Base-by-base conservation (phyloP, 176 grass and related monocot species). In the Pontederia crassipes region DNA sequence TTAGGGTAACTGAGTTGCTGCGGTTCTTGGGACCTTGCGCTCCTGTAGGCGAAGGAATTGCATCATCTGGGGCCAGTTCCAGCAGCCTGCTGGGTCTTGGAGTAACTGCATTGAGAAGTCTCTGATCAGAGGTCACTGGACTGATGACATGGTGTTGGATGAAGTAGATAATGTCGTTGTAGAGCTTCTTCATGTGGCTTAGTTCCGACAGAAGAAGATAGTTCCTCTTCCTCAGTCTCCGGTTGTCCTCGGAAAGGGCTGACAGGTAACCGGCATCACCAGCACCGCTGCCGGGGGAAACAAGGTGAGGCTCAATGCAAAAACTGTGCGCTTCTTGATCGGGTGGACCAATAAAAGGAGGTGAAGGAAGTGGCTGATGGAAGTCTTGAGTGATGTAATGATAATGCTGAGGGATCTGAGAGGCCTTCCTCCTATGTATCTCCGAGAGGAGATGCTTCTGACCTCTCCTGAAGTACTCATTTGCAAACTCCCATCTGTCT, bases 401-500 rank as follows among this genome's bases (percentile, higher is more conserved):
- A 77, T 62, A 45, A 40, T 69, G 51, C 50, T 62, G 73, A 24
- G 74, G 51, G 0, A 68, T 61, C 74, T 87, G 91, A 58, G 83
- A 79, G 40, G 80, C 75, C 50, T 90, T 96, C 66, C 91, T 67
- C 46, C 91, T 75, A 73, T 87, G 83, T 75, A 96, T 96, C 72
- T 96, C 86, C 59, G 70, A 80, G 48, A 96, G 91, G 48, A 96
- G 75, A 64, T 96, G 83, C 67, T 96, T 96, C 2, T 78, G 81
- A 59, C 91, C 91, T 75, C 87, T 96, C 57, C 83, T 87, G 83
- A 96, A 96, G 59, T 87, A 87, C 70, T 96, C 86, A 67, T 96
- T 96, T 67, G 86, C 83, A 56, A 96, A 96, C 80, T 96, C 91
- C 91, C 91, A 96, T 55, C 83, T 87, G 67, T 96, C 91, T 24